Evolutionary conservation across 345 rosid species (phyloP), one percentile per base, ranked within the genome.

Genomic region (Sisymbrium irio): DNA sequence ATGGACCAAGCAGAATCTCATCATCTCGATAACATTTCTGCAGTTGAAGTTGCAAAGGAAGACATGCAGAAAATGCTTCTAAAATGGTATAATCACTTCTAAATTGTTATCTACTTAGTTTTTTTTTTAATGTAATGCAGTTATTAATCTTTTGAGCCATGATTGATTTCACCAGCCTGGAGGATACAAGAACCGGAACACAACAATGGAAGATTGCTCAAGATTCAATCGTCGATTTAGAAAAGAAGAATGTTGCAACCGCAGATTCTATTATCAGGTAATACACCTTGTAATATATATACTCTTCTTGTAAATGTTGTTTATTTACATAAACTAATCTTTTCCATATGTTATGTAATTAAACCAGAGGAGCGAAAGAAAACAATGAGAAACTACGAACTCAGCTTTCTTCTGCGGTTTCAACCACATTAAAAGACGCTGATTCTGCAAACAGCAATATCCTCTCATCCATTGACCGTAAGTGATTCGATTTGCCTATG

Each of bases 131-230:
- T 22, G 18, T 65, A 6, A n/a, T 28, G 9, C 12, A 0, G 32
- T 51, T 55, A 47, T n/a, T 51, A 25, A 39, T 41, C 37, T 30
- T 28, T 7, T 28, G 17, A 27, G 44, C 13, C 41, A 77, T 64
- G 37, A 32, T 56, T 33, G 37, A 32, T 17, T 5, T 1, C 57
- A 18, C 0, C 83, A 95, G 99, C 80, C 66, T 88, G 83, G 81
- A 78, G 67, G 79, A 84, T 80, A 79, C 93, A 37, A 83, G 71
- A 77, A 79, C 78, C 73, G 97, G 95, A 17, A 81, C 87, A 9
- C 83, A 86, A 59, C 99, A 90, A 64, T 92, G 98, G 99, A 83
- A 73, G 75, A 75, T 80, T 8, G 96, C 97, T 62, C 94, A 88
- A 78, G 92, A 87, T 76, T 92, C 98, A 67, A 79, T 96, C 77